phyloP scores from a whole-genome alignment of 305 asterid species.

The Ilex paraguariensis region DNA sequence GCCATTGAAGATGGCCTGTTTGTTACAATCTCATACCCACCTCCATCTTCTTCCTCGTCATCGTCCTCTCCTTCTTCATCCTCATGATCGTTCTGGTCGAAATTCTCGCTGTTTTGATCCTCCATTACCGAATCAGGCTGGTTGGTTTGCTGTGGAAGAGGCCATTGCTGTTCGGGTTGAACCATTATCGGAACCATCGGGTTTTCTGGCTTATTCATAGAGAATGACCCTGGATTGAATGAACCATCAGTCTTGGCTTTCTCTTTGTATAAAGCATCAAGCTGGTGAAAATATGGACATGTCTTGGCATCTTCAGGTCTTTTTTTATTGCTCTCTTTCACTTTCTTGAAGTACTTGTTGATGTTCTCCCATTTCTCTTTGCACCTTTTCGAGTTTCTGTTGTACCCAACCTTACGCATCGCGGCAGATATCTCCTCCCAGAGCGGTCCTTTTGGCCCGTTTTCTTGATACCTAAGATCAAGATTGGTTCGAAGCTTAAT shows the following conservation, averaged over 20 bases:
- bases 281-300: slow-evolving; percentile 87
- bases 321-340: slow-evolving; percentile 73
- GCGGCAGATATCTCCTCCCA: slow-evolving; percentile 91
- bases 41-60: slow-evolving; percentile 40
- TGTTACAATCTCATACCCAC: slow-evolving; percentile 57
- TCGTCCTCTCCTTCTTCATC: slow-evolving; percentile 30
- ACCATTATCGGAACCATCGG: slow-evolving; percentile 74
- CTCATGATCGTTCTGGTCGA: slow-evolving; percentile 21
- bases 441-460: slow-evolving; percentile 84
- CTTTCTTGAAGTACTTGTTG: slow-evolving; percentile 91
- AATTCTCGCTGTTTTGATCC: slow-evolving; percentile 35
- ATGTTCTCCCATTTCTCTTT: slow-evolving; percentile 99
- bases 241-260: slow-evolving; percentile 35
- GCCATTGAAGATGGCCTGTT: slow-evolving; percentile 44
- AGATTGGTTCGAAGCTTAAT: slow-evolving; percentile 62
- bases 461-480: slow-evolving; percentile 75
- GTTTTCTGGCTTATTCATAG: slow-evolving; percentile 18
- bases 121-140: slow-evolving; percentile 25
- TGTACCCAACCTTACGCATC: slow-evolving; percentile 69
- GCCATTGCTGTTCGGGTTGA: slow-evolving; percentile 96
- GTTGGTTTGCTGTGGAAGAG: slow-evolving; percentile 23
- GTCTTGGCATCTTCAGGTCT: slow-evolving; percentile 88
- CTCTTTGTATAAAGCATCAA: slow-evolving; percentile 71
- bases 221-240: slow-evolving; percentile 11
- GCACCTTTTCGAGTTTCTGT: slow-evolving; percentile 71